These are phyloP conservation scores for Massariosphaeria phaeospora DNA, from an alignment of 495 filamentous ascomycete genomes.

Conservation along the genomic window DNA sequence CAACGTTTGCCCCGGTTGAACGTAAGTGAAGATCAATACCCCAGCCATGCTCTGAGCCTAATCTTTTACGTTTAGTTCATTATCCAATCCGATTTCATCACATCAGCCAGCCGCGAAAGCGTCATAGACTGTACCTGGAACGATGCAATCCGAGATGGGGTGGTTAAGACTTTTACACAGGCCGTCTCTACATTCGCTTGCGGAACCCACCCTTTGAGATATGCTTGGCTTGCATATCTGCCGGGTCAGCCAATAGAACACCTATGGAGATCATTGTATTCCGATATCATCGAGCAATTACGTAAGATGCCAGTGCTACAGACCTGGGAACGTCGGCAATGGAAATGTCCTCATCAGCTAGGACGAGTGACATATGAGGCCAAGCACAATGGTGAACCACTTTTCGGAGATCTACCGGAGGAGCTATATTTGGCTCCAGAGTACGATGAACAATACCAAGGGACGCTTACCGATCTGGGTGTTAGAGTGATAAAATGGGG, in stretches of 20 bases:
- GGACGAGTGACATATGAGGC: not conserved
- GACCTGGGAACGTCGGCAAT: not conserved
- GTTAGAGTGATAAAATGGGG: too few relatives aligned
- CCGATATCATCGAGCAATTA: not conserved
- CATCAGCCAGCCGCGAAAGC: conserved; percentile 7
- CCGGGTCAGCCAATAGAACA: not conserved
- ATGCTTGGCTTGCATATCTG: conserved; percentile 16
- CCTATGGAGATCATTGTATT: conserved; percentile 2
- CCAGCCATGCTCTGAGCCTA: not conserved
- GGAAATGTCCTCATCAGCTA: not conserved
- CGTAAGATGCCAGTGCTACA: conserved; percentile 9
- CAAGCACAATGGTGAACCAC: not conserved
- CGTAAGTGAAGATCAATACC: not conserved
- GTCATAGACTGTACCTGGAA: conserved; percentile 13
- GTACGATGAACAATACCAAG: too few relatives aligned
- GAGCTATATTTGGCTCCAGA: conserved; percentile 11
- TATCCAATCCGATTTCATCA: conserved; percentile 21
- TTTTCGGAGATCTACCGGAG: conserved; percentile 5
- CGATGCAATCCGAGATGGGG: not conserved
- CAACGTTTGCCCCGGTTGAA: conserved; percentile 1
- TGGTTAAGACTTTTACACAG: conserved; percentile 1
- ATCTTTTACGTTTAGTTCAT: not conserved
- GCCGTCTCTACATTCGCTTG: conserved; percentile 6
- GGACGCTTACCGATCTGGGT: too few relatives aligned
- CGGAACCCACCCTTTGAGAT: conserved; percentile 7